Percentiles rank a stretch among this genome's conserved stretches.
Evolutionary conservation across 2,329 filamentous ascomycete species (phyloP).

Genomic region (Mycosphaerella sp.): DNA sequence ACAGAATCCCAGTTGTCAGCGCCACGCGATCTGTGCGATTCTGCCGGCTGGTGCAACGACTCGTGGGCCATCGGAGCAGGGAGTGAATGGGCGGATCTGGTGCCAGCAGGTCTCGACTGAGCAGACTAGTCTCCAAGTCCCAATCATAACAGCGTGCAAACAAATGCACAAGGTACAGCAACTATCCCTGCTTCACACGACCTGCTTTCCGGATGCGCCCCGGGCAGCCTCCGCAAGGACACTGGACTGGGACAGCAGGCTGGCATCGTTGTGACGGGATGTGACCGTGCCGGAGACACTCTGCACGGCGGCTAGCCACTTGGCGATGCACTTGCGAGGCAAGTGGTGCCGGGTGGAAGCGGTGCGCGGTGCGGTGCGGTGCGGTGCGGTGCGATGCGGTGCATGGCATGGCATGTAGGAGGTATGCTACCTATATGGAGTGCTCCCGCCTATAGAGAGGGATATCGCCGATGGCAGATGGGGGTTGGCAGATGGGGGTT

Average conservation of each 20-base stretch:
- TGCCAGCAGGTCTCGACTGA: conserved; percentile 11
- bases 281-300: no score
- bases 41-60: conserved; percentile 6
- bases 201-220: conserved; percentile 3
- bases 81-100: not conserved
- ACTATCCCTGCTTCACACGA: conserved; percentile 7
- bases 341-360: not conserved
- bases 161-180: not conserved
- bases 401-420: not conserved
- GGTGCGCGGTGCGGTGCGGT: not conserved
- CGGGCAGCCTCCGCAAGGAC: not conserved
- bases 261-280: not conserved
- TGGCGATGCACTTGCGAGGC: no score
- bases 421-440: not conserved
- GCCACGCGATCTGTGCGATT: conserved; percentile 18
- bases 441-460: no score
- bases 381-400: not conserved
- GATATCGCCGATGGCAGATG: not conserved
- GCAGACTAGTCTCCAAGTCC: not conserved
- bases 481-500: no score
- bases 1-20: conserved; percentile 12
- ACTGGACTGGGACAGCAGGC: not conserved
- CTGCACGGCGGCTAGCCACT: no score
- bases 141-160: not conserved
- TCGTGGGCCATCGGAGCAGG: not conserved